A percentile compares a stretch with the other conserved stretches of the same genome.
These are phyloP conservation scores for Phytophthora parvispora DNA, from an alignment of 352 stramenopile species.

Conservation along the genomic window DNA sequence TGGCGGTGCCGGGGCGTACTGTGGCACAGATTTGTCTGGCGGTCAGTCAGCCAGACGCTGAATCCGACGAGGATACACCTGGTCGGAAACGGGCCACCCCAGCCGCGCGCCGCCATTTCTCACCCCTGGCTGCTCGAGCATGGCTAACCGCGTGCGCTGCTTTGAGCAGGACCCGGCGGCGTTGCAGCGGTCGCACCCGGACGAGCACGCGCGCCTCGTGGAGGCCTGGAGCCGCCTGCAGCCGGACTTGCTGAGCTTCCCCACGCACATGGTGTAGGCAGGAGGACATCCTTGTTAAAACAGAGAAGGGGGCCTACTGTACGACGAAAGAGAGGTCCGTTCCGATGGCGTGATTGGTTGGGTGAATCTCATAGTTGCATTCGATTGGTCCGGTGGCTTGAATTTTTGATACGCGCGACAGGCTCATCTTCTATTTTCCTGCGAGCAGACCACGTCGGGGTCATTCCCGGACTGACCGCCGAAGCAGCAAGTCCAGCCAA, in stretches of 20 bases:
- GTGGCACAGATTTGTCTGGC: conserved; percentile 22
- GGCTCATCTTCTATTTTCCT: conserved; percentile 15
- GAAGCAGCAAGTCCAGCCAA: conserved; percentile 7
- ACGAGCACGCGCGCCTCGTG: conserved; percentile 78
- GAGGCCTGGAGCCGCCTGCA: conserved; percentile 78
- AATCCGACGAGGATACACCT: conserved; percentile 44
- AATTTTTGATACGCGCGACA: conserved; percentile 10
- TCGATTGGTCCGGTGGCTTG: conserved; percentile 5
- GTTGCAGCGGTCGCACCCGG: conserved; percentile 74
- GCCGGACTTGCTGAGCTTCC: conserved; percentile 69
- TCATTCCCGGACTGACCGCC: conserved; percentile 24
- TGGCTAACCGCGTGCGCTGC: conserved; percentile 7
- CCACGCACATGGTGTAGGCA: conserved; percentile 38
- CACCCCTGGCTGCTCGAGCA: conserved; percentile 18
- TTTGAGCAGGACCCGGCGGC: conserved; percentile 67
- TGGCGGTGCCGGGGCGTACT: conserved; percentile 14
- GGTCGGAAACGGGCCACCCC: conserved; percentile 37
- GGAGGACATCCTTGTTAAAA: conserved; percentile 16
- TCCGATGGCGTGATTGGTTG: conserved; percentile 22
- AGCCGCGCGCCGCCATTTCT: conserved; percentile 28
- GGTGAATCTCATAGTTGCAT: conserved; percentile 15
- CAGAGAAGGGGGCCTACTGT: conserved; percentile 8
- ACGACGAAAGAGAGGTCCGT: neutral
- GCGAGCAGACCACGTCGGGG: conserved; percentile 5
- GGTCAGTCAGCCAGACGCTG: conserved; percentile 30